Evolutionary conservation across 192 early-diverging fungal genomes (phyloP).

Genomic region (Phlyctochytrium arcticum): DNA sequence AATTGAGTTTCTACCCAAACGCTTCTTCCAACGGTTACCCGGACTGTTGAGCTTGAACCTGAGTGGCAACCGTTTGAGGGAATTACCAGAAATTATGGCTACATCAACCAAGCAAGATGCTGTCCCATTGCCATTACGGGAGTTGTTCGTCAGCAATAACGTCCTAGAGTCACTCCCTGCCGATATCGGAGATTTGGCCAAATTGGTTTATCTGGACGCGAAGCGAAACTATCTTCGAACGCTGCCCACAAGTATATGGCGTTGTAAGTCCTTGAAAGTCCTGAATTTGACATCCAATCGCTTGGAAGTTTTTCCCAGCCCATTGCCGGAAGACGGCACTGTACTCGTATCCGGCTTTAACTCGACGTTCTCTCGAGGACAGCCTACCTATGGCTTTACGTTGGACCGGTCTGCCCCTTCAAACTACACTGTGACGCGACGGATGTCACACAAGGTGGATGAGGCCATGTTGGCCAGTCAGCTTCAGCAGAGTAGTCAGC

Average conservation of each 20-base stretch:
- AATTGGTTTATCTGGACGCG: conserved; percentile 69
- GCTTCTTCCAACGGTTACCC: conserved; percentile 25
- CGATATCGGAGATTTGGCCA: conserved; percentile 52
- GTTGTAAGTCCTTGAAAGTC: conserved; percentile 56
- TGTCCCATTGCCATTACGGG: conserved; percentile 7
- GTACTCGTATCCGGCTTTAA: background rate
- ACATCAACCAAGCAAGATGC: background rate
- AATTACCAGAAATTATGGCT: conserved; percentile 25
- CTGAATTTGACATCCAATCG: conserved; percentile 83
- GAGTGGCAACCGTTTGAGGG: conserved; percentile 28
- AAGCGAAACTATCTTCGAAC: conserved; percentile 75
- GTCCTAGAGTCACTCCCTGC: conserved; percentile 49
- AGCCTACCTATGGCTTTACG: background rate
- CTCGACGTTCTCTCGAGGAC: background rate
- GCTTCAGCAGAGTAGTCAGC: conserved; percentile 1
- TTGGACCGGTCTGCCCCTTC: background rate
- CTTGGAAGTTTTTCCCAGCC: conserved; percentile 75
- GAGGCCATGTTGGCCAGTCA: background rate
- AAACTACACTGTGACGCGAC: too few species aligned
- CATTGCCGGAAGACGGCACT: conserved; percentile 35
- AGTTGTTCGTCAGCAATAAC: conserved; percentile 24
- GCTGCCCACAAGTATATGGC: conserved; percentile 28
- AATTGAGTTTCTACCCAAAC: conserved; percentile 29
- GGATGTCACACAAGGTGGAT: background rate
- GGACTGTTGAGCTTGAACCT: conserved; percentile 27